Evolutionary conservation across 2,329 filamentous ascomycete species (phyloP).

Genomic region (Fusarium ambrosium): DNA sequence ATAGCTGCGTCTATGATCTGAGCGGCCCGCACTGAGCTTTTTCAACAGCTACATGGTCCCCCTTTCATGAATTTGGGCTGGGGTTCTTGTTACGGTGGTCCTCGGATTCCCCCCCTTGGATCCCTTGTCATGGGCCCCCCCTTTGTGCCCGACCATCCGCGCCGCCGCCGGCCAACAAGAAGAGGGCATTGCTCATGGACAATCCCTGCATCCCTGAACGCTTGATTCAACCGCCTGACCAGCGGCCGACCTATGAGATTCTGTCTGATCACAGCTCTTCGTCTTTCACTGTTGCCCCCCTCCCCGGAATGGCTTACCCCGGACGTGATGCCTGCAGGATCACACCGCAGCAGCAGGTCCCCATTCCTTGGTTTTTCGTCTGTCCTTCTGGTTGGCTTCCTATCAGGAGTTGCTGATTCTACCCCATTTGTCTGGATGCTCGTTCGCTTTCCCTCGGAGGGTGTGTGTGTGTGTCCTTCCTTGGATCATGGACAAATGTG

Average conservation of each 20-base stretch:
- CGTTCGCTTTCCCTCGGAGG: slow-evolving; percentile 14
- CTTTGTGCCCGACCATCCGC: slow-evolving; percentile 39
- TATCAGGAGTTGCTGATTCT: slow-evolving; percentile 14
- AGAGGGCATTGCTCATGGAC: slow-evolving; percentile 20
- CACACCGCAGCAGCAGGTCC: slow-evolving; percentile 1
- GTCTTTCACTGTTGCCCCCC: slow-evolving; percentile 1
- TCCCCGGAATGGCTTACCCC: slow-evolving; percentile 44
- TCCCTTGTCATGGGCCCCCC: slow-evolving; percentile 1
- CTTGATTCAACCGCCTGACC: slow-evolving; percentile 49
- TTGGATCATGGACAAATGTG: slow-evolving; percentile 1
- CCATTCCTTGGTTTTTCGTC: neutral
- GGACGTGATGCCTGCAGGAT: slow-evolving; percentile 31
- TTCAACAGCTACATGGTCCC: neutral
- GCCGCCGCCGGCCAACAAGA: neutral
- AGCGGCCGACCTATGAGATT: slow-evolving; percentile 35
- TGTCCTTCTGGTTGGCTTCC: slow-evolving; percentile 2
- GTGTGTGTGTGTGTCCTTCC: neutral
- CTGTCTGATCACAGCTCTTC: neutral
- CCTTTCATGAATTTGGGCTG: neutral
- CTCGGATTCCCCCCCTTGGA: slow-evolving; percentile 25
- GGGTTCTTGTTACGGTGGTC: neutral
- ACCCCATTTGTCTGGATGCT: slow-evolving; percentile 4
- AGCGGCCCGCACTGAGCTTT: neutral
- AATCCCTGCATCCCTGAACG: slow-evolving; percentile 41
- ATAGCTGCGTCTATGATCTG: neutral